Evolutionary conservation across 495 filamentous ascomycete species (phyloP), one percentile per base, ranked within the genome.

Genomic region (Xylaria cubensis): DNA sequence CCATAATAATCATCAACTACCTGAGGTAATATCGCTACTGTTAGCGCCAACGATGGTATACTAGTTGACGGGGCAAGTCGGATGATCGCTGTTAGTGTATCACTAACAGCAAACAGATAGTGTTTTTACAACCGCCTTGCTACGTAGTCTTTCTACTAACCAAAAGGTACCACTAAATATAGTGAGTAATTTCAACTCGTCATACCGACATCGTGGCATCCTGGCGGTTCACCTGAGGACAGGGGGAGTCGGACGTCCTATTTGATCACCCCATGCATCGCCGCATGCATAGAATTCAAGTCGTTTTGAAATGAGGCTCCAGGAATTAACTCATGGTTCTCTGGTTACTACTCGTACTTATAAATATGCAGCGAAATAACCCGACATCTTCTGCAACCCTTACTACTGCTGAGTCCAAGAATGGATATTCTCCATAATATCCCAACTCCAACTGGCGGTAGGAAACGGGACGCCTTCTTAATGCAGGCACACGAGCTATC

Each of bases 251-350:
- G 17, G 39, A 32, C 29, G 15, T 29, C 32, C 19, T 21, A 32
- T 32, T 17, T 32, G 26, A 17, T 36, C 26, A 58, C 34, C 17
- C 53, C 55, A 58, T 58, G 55, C 53, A 56, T 10, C 26, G 29
- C 24, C 53, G 15, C 19, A 50, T 50, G n/a, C 48, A 9, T n/a
- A 7, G n/a, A 51, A 24, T 26, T 53, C 26, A 4, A 53, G 48
- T 24, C 48, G 48, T 51, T 56, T 56, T 59, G 34, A 39, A 61
- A 39, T 17, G 26, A 56, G 53, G 24, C 53, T 56, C 53, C 26
- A 13, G 32, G 26, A 56, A 32, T 56, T 2, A 56, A 17, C 19
- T 13, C 13, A 56, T 29, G 24, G 24, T 55, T 29, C 21, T 12
- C 24, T 4, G 12, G 24, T 26, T 55, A 42, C 39, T 42, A 42